Conservation (phyloP, 495 filamentous ascomycete genomes). For the Hypoxylon rickii region DNA sequence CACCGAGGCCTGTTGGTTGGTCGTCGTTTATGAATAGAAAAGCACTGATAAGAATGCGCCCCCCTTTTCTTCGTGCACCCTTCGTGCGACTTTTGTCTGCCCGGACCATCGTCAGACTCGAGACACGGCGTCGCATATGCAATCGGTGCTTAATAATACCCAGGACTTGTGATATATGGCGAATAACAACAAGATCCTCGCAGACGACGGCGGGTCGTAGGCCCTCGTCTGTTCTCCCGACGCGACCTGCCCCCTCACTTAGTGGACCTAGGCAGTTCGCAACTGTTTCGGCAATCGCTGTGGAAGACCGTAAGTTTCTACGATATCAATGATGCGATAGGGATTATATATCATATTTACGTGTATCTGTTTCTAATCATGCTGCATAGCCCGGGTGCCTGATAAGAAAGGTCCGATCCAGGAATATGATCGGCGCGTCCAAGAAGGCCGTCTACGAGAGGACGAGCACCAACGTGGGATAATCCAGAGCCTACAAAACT, state of each 20-base stretch:
- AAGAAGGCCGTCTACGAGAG: conserved; percentile 71
- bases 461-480: conserved; percentile 92
- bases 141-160: conserved; percentile 20
- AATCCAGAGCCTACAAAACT: conserved; percentile 82
- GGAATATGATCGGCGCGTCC: conserved; percentile 85
- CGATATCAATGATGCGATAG: no score
- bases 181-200: conserved; percentile 4
- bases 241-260: conserved; percentile 23
- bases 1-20: neutral
- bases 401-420: conserved; percentile 68
- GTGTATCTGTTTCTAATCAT: conserved; percentile 8
- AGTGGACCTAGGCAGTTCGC: conserved; percentile 36
- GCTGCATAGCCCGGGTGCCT: conserved; percentile 14
- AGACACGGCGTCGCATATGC: conserved; percentile 25
- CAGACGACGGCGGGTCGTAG: conserved; percentile 7
- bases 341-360: neutral
- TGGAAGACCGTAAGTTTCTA: conserved; percentile 42
- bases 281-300: conserved; percentile 37
- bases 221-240: conserved; percentile 2
- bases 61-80: conserved; percentile 20
- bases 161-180: conserved; percentile 18
- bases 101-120: conserved; percentile 20
- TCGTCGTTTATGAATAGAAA: conserved; percentile 9
- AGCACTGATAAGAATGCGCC: conserved; percentile 19
- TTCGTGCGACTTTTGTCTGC: conserved; percentile 17